Evolutionary conservation across 495 filamentous ascomycete genomes (phyloP).

Genomic region (Neohortaea acidophila): DNA sequence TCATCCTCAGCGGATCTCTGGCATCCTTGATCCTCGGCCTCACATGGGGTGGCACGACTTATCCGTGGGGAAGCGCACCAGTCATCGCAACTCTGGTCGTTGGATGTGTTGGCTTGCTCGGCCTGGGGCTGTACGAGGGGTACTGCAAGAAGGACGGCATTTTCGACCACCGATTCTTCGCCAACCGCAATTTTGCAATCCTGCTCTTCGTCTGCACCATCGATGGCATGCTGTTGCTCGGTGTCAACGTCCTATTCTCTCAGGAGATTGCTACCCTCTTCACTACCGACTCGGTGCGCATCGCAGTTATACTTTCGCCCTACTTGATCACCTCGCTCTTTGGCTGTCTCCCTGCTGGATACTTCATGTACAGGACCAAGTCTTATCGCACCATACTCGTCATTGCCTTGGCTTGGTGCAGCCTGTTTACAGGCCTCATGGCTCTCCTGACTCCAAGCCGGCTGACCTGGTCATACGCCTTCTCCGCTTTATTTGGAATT

Average conservation of each 20-base stretch:
- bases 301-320: conserved; percentile 1
- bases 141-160: neutral
- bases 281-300: neutral
- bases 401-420: no score
- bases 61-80: no score
- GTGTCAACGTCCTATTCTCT: conserved; percentile 4
- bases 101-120: neutral
- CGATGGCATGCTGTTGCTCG: conserved; percentile 4
- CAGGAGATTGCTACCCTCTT: conserved; percentile 2
- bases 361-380: no score
- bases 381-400: no score
- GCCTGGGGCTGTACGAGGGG: conserved; percentile 1
- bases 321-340: conserved; percentile 6
- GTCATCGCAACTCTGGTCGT: neutral
- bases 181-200: conserved; percentile 1
- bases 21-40: no score
- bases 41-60: no score
- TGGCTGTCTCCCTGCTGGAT: no score
- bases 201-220: conserved; percentile 3
- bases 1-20: no score
- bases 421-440: no score
- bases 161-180: conserved; percentile 2
- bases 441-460: no score
- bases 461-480: no score
- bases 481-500: no score